Evolutionary conservation across 495 filamentous ascomycete species (phyloP), one percentile per base, ranked within the genome.

Genomic region (Xylaria sp.): DNA sequence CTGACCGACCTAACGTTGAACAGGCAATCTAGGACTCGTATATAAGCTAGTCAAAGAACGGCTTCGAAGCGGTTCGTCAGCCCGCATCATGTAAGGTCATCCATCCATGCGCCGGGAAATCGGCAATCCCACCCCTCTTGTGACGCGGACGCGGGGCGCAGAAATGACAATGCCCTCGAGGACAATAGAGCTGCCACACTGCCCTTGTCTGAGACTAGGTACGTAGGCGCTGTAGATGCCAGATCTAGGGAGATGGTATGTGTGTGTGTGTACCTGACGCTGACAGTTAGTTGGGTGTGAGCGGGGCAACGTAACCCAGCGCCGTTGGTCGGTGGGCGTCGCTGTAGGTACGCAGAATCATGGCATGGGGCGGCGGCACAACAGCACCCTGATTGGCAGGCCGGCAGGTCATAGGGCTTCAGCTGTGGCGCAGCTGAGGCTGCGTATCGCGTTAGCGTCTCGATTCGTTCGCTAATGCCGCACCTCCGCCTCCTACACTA

Each of bases 371-470:
- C 50, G 26, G 12, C 31, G 52, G 26, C 14, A n/a, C 24, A 12
- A 5, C 50, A 14, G 50, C 21, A 53, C 21, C 12, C 5, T 37
- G 63, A 53, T 53, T 66, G 63, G 48, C 19, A 21, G 44, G 14
- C n/a, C 26, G 31, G 7, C 2, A 48, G 63, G 43, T 66, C 44
- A 66, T 68, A 68, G 50, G 65, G 65, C 65, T 68, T 68, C 65
- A 68, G 65, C 52, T 57, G 65, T 68, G 65, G 65, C 65, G 65
- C 35, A 68, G 65, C 65, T 35, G 24, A 57, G 65, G 65, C 65
- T 57, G 65, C 50, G 35, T 55, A 53, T 9, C 50, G 19, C 44
- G 48, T 67, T 35, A 48, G 62, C 21, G 59, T 24, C 15, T 19
- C 15, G 15, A 37, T 59, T 9, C 9, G 50, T 55, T 35, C 50